Base-by-base conservation (phyloP, 257 asterid genomes). In the Scutellaria minor region DNA sequence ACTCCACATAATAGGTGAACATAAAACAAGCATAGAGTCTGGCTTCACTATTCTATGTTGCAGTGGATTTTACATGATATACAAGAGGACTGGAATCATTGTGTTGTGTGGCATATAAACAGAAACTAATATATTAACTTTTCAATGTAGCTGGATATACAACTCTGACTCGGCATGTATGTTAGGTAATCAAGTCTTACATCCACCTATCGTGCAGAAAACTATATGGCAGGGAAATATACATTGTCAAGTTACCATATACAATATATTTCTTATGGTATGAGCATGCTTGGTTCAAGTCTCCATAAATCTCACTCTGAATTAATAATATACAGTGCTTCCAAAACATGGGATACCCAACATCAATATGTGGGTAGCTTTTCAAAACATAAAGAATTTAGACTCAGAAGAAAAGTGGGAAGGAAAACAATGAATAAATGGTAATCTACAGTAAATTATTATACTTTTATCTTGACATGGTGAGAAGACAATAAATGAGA, bases 301-400 rank as follows among this genome's bases (percentile, higher is more conserved):
- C 45, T 56, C 61, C 68, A 71, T 64, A 20, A 18, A 42, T 39
- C 62, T 31, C 40, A 35, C 48, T 71, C 15, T 7, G 48, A 55
- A 46, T 35, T 22, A 59, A 15, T 7, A 24, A 42, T 57, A 52
- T 27, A 40, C 11, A 13, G 45, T 70, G 75, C 59, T 57, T 58
- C 14, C 60, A 24, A 53, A 46, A 50, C 44, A 41, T 55, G 52
- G 44, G 27, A 18, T 52, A 53, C 65, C 67, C 39, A 5, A 13
- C 51, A 11, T 24, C 42, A 64, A 40, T 64, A 6, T 44, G 69
- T 41, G 52, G 68, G 22, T 42, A 41, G 40, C 18, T 64, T 44
- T 44, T 44, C 70, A 64, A 45, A 64, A 64, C 7, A 41, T 15
- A 15, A 12, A 14, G 9, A 31, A 22, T 15, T 54, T 31, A 24